Evolutionary conservation across 768 basidiomycete species (phyloP), one percentile per base, ranked within the genome.

Genomic region (Suillus subluteus): DNA sequence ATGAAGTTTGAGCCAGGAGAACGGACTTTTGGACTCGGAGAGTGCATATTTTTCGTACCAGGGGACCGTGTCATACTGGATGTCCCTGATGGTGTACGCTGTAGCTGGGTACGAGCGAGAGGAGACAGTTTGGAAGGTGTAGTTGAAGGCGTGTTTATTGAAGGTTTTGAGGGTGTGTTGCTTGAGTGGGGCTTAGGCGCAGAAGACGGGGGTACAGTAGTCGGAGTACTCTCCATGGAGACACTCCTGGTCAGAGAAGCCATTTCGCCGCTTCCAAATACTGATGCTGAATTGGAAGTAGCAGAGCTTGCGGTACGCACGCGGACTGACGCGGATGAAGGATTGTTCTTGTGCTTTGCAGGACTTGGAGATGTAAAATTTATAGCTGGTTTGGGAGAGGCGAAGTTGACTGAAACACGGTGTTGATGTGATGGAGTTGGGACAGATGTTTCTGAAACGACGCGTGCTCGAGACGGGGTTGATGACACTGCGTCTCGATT

Each of bases 311-410:
- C 6, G 16, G 38, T 58, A 23, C 58, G 58, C 26, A 61, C 26
- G 11, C 58, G 40, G 9, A 43, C 26, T 18, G 58, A 37, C 9
- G 26, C 2, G 26, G 58, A 56, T 56, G 55, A 61, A 61, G 58
- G 40, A 32, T 30, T 61, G 41, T 43, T 64, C 41, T 69, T 74
- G 78, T 54, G 70, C 64, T 66, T 79, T 74, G 62, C 70, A 23
- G 83, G 81, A 68, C 76, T 81, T 2, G 83, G 81, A 11, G 80
- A 79, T 5, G 82, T 80, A 18, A 82, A 68, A 65, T 76, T 80
- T 26, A 80, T 79, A 13, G 80, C 73, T 32, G 80, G 81, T 13
- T 66, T 67, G 50, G 71, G 78, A 65, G 70, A 78, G 21, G 65
- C 71, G 18, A 64, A 48, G 9, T 59, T 65, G 54, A 55, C 63